phyloP scores from a whole-genome alignment of 179 eudicot genomes.

The Corrigiola litoralis region DNA sequence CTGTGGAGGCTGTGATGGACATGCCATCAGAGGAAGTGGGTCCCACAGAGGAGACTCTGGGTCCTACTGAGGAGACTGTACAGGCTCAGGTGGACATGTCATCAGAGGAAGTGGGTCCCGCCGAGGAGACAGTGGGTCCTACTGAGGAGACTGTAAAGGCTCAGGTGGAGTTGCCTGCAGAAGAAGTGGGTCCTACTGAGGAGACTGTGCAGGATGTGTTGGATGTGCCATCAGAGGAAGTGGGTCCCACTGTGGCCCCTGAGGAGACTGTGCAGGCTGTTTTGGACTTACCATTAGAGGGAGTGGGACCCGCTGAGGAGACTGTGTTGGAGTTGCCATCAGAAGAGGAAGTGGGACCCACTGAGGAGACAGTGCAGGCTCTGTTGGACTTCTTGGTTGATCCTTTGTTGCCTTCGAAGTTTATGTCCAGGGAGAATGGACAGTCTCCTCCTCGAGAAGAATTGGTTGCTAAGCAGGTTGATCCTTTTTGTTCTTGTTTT shows the following conservation, averaged over 20 bases:
- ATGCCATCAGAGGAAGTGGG: background rate
- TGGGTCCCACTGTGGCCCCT: no score
- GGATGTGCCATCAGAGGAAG: background rate
- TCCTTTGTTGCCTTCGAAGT: constrained; percentile 54
- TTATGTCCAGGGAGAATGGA: constrained; percentile 24
- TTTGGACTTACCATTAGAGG: background rate
- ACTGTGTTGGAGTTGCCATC: constrained; percentile 42
- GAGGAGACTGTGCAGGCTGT: no score
- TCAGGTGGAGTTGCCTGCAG: background rate
- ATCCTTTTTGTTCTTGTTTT: background rate
- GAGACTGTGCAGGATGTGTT: no score
- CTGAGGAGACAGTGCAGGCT: constrained; percentile 52
- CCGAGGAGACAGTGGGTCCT: background rate
- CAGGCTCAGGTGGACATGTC: background rate
- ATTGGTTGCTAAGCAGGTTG: constrained; percentile 75
- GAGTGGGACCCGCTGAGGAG: constrained; percentile 35
- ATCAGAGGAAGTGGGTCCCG: no score
- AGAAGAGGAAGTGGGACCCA: constrained; percentile 29
- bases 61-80: no score
- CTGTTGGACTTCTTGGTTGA: constrained; percentile 69
- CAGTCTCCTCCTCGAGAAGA: constrained; percentile 42
- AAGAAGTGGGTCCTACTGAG: no score
- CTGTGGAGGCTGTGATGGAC: background rate
- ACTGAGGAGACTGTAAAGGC: no score
- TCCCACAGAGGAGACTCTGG: background rate